Evolutionary conservation across 805 yeast genomes (phyloP).

Genomic region (Kodamaea jinghongensis): DNA sequence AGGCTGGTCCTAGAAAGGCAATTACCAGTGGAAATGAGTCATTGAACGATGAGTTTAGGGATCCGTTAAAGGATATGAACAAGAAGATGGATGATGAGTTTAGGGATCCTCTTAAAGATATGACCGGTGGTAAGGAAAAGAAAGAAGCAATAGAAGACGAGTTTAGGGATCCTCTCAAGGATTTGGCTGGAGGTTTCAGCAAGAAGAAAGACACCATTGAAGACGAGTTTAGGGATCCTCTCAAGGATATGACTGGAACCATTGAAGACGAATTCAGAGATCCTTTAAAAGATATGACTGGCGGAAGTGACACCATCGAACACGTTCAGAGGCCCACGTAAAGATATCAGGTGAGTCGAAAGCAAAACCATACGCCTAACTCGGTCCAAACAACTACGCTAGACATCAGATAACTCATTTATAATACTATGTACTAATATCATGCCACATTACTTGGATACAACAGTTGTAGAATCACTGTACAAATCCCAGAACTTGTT

Average conservation of each 20-base stretch:
- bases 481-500: conserved; percentile 21
- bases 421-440: too few relatives aligned
- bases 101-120: conserved; percentile 32
- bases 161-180: conserved; percentile 24
- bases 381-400: too few relatives aligned
- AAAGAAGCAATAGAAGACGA: conserved; percentile 27
- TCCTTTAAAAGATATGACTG: conserved; percentile 30
- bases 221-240: conserved; percentile 31
- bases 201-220: conserved; percentile 17
- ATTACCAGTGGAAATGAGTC: neutral
- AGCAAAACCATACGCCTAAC: too few relatives aligned
- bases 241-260: neutral
- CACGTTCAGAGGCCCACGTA: conserved; percentile 26
- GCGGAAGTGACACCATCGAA: conserved; percentile 23
- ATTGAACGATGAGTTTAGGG: conserved; percentile 26
- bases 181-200: conserved; percentile 9
- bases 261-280: conserved; percentile 28
- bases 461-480: neutral
- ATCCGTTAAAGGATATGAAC: conserved; percentile 28
- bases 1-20: conserved; percentile 1
- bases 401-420: too few relatives aligned
- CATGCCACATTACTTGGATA: too few relatives aligned
- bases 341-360: neutral
- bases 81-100: conserved; percentile 21
- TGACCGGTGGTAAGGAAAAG: too few relatives aligned